A percentile compares a stretch with the other conserved stretches of the same genome.
These are phyloP conservation scores for Sporothrix euskadiensis DNA, from an alignment of 2,329 filamentous ascomycete genomes.

Conservation along the genomic window DNA sequence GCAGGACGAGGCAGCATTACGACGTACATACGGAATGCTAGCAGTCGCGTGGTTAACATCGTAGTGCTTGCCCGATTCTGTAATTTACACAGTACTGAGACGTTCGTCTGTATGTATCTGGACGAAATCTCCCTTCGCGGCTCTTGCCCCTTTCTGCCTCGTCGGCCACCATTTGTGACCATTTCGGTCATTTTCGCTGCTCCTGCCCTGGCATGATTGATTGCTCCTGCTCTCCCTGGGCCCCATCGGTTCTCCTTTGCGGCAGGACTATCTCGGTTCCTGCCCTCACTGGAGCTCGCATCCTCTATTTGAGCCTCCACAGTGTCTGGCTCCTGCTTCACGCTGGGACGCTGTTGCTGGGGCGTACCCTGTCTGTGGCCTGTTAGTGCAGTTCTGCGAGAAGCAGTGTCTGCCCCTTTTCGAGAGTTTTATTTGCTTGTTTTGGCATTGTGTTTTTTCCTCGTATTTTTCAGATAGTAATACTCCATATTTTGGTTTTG, in stretches of 20 bases:
- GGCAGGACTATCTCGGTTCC: background rate
- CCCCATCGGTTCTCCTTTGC: conserved; percentile 10
- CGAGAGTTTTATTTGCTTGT: conserved; percentile 1
- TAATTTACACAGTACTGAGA: background rate
- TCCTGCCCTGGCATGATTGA: background rate
- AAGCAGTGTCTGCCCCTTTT: conserved; percentile 9
- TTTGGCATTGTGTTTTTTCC: background rate
- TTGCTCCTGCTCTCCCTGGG: conserved; percentile 4
- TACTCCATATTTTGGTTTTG: background rate
- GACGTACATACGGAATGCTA: background rate
- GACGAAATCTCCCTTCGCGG: background rate
- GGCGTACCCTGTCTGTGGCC: background rate
- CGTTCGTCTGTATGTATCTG: background rate
- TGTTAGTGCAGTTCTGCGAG: background rate
- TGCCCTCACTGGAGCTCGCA: conserved; percentile 1
- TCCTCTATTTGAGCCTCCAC: conserved; percentile 28
- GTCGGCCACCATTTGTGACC: background rate
- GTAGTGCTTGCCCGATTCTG: conserved; percentile 22
- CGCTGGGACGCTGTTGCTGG: conserved; percentile 26
- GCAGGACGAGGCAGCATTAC: background rate
- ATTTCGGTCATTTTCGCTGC: background rate
- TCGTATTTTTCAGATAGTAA: conserved; percentile 6
- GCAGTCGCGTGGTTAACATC: background rate
- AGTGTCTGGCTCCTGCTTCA: conserved; percentile 5
- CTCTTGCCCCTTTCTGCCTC: conserved; percentile 7